Percentiles rank a stretch among this genome's conserved stretches.
These are phyloP conservation scores for Lachancea dasiensis DNA, from an alignment of 805 yeast species.

Conservation along the genomic window DNA sequence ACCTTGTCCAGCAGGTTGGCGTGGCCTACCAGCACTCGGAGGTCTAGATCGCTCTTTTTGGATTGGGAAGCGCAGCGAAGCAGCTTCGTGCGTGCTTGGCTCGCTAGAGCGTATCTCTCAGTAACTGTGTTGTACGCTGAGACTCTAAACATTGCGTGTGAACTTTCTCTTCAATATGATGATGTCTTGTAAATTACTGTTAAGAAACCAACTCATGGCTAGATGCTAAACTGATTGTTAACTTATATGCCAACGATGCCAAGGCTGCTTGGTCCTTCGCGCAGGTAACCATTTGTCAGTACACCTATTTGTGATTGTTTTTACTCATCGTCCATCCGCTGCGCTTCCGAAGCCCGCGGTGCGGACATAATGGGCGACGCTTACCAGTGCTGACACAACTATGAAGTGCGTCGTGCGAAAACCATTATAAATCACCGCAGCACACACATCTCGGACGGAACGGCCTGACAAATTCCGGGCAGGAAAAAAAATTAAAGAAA, in stretches of 20 bases:
- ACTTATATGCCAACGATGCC: not conserved
- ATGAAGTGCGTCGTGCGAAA: not conserved
- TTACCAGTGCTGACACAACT: not conserved
- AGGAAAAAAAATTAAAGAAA: not conserved
- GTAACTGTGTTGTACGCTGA: slow-evolving; percentile 2
- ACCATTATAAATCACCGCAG: not conserved
- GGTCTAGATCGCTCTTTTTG: slow-evolving; percentile 20
- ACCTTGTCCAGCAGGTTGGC: slow-evolving; percentile 30
- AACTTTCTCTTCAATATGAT: not conserved
- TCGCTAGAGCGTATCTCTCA: slow-evolving; percentile 17
- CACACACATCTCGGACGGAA: too few relatives aligned
- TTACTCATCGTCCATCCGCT: slow-evolving; percentile 5
- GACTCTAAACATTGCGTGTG: slow-evolving; percentile 1
- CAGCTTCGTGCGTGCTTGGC: slow-evolving; percentile 23
- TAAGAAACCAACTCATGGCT: not conserved
- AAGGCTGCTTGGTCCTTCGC: not conserved
- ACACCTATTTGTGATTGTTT: not conserved
- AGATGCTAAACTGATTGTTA: too few relatives aligned
- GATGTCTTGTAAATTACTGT: not conserved
- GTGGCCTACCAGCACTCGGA: slow-evolving; percentile 30
- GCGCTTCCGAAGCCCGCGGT: slow-evolving; percentile 3
- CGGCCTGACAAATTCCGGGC: not conserved
- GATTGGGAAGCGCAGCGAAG: slow-evolving; percentile 16
- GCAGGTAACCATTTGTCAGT: slow-evolving; percentile 1
- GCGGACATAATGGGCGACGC: slow-evolving; percentile 2